Evolutionary conservation across 2,329 filamentous ascomycete genomes (phyloP), one percentile per base, ranked within the genome.

Genomic region (Botrytis byssoidea): DNA sequence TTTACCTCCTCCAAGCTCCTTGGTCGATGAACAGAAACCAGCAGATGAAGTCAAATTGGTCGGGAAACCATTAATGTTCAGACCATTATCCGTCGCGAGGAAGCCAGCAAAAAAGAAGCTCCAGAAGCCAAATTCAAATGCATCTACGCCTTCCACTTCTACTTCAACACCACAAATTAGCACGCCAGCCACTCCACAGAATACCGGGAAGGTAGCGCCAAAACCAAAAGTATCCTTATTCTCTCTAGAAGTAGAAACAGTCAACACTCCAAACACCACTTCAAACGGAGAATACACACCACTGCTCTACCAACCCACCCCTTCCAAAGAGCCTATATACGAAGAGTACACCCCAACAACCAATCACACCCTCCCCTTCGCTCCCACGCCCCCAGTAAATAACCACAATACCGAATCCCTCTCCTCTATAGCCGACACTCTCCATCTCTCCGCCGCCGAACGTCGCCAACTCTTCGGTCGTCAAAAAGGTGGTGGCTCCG

Each of bases 381-480:
- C 71, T 44, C 77, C 75, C 2, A 74, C 74, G 46, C 78, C 74
- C 25, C 80, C 78, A 46, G 78, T 79, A 55, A 77, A 76, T 40
- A 77, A 77, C 51, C 65, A 57, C 10, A 76, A 78, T 7, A 77
- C 80, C 44, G 86, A 91, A 75, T 89, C 91, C 0, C 87, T 97
- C 22, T 87, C 89, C 77, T 85, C 87, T 72, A 90, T 97, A 67
- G 94, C 94, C 6, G 84, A 91, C 73, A 91, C 93, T 75, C 87
- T 98, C 57, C 92, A 96, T 76, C 89, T 98, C 22, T 93, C 93
- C 5, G 88, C 90, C 8, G 87, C 92, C 0, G 91, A 93, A 76
- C 88, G 91, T 59, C 91, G 95, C 60, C 94, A 97, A 80, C 88
- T 98, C 5, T 95, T 98, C 80, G 95, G 95, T 1, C 92, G 95